These are phyloP conservation scores for Blastomyces gilchristii DNA, from an alignment of 2,329 filamentous ascomycete species.

Conservation along the genomic window DNA sequence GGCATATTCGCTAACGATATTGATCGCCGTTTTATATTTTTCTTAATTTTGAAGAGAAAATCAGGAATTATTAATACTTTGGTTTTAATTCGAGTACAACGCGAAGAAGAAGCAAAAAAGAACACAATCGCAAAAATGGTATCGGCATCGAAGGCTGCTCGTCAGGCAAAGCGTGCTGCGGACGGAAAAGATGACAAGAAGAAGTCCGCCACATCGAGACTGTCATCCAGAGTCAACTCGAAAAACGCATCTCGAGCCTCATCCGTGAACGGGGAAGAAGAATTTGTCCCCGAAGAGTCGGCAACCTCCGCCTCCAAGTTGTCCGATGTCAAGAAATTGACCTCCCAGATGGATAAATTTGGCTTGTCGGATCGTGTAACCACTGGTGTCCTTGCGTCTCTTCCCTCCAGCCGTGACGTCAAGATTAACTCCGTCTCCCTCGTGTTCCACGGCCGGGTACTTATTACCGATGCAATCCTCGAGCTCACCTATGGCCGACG, in stretches of 20 bases:
- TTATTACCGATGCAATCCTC: slow-evolving; percentile 86
- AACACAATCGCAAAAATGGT: slow-evolving; percentile 42
- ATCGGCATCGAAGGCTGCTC: slow-evolving; percentile 58
- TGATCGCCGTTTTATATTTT: slow-evolving; percentile 8
- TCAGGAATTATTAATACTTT: slow-evolving; percentile 2
- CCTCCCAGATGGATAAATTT: slow-evolving; percentile 88
- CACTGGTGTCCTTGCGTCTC: slow-evolving; percentile 86
- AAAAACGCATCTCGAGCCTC: slow-evolving; percentile 53
- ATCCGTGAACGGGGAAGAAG: slow-evolving; percentile 63
- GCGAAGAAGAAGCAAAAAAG: not conserved
- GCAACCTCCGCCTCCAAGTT: slow-evolving; percentile 63
- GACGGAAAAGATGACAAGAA: slow-evolving; percentile 66
- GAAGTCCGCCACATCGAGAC: slow-evolving; percentile 62
- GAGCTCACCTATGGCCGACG: slow-evolving; percentile 87
- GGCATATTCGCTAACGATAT: slow-evolving; percentile 1
- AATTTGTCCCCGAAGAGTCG: slow-evolving; percentile 57
- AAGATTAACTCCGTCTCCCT: slow-evolving; percentile 91
- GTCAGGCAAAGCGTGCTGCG: slow-evolving; percentile 54
- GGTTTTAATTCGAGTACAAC: slow-evolving; percentile 5
- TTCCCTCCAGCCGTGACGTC: slow-evolving; percentile 77
- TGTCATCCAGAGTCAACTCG: slow-evolving; percentile 56
- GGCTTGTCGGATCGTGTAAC: slow-evolving; percentile 96
- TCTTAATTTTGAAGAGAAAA: slow-evolving; percentile 11
- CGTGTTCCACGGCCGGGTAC: slow-evolving; percentile 94
- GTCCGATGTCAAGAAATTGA: slow-evolving; percentile 74